Percentiles rank a stretch among this genome's conserved stretches.
phyloP scores from a whole-genome alignment of 2,329 filamentous ascomycete species.

The Phoma sp. region DNA sequence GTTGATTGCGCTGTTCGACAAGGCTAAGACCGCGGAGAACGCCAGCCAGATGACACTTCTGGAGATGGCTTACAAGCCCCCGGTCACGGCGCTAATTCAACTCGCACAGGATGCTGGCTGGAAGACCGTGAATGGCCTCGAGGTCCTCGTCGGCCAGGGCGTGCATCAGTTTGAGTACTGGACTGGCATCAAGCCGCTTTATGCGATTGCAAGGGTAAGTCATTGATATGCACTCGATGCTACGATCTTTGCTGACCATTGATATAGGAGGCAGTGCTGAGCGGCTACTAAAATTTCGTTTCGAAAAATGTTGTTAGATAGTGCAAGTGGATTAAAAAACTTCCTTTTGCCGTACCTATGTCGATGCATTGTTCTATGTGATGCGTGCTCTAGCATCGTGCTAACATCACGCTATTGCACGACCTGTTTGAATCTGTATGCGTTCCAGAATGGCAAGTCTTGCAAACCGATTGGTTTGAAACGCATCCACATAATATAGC shows the following conservation, averaged over 20 bases:
- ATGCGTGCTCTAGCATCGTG: too few relatives aligned
- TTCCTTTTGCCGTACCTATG: background rate
- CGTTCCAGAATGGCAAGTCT: too few relatives aligned
- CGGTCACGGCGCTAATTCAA: constrained; percentile 81
- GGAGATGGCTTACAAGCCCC: constrained; percentile 97
- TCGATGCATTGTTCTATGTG: too few relatives aligned
- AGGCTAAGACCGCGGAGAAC: constrained; percentile 27
- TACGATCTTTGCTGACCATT: constrained; percentile 5
- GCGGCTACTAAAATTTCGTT: constrained; percentile 7
- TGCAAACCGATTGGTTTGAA: too few relatives aligned
- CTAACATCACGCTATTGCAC: too few relatives aligned
- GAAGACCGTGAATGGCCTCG: constrained; percentile 83
- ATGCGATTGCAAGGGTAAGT: constrained; percentile 68
- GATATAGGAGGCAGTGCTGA: constrained; percentile 29
- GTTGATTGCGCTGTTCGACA: constrained; percentile 61
- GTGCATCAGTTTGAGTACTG: constrained; percentile 85
- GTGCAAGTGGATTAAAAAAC: background rate
- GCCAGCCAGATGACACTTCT: constrained; percentile 64
- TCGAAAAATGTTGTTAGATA: background rate
- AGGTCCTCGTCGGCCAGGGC: constrained; percentile 86
- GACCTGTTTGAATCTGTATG: too few relatives aligned
- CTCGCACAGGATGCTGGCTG: constrained; percentile 79
- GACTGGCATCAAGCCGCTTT: constrained; percentile 80
- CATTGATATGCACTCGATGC: background rate
- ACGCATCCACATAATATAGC: too few relatives aligned